Evolutionary conservation across 2,329 filamentous ascomycete species (phyloP).

Genomic region (Diplodia intermedia): DNA sequence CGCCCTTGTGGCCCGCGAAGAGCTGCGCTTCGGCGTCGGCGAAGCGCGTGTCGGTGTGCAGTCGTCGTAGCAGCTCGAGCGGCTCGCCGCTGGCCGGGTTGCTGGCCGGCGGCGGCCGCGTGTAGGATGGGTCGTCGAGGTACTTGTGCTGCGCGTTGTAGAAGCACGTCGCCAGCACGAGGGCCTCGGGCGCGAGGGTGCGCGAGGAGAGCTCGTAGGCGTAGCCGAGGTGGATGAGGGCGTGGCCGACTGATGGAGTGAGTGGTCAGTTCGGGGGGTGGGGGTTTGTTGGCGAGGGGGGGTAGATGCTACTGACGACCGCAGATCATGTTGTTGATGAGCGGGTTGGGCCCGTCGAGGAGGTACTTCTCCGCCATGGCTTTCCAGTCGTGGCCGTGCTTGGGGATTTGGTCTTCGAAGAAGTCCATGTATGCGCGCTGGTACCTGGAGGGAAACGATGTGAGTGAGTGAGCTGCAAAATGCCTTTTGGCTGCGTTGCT

Average conservation of each 20-base stretch:
- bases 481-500: background rate
- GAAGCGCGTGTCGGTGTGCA: conserved; percentile 73
- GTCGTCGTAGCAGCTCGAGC: conserved; percentile 71
- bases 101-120: conserved; percentile 66
- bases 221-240: conserved; percentile 92
- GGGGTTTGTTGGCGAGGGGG: background rate
- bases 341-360: conserved; percentile 73
- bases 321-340: conserved; percentile 80
- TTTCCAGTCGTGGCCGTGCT: conserved; percentile 83
- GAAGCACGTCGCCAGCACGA: conserved; percentile 70
- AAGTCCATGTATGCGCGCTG: conserved; percentile 93
- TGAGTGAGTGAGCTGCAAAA: no score
- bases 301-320: conserved; percentile 63
- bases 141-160: conserved; percentile 65
- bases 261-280: background rate
- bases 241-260: conserved; percentile 72
- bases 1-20: conserved; percentile 59
- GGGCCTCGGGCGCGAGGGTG: conserved; percentile 86
- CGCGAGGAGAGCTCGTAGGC: conserved; percentile 86
- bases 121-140: conserved; percentile 75
- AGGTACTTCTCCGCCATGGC: conserved; percentile 77
- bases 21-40: conserved; percentile 60
- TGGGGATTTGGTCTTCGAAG: conserved; percentile 88
- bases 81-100: conserved; percentile 60
- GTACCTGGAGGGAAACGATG: conserved; percentile 59